Evolutionary conservation across 129 eudicot genomes (phyloP).

Genomic region (Calendula officinalis): DNA sequence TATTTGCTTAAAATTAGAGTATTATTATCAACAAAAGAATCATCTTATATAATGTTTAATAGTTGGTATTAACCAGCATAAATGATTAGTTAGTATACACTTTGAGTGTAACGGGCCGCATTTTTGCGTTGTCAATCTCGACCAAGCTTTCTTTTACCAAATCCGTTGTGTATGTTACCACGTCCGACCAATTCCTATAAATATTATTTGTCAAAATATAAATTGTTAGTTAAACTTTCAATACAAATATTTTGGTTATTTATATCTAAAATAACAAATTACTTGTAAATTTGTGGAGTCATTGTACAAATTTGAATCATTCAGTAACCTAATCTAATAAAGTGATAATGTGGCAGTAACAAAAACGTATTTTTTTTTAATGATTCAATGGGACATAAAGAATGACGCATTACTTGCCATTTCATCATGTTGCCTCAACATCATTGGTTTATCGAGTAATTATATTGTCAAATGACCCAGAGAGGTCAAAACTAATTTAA

Average conservation of each 20-base stretch:
- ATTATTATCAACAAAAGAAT: slow-evolving; percentile 10
- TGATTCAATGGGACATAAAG: too few relatives aligned
- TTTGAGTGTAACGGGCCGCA: slow-evolving; percentile 3
- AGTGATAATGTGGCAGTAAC: too few relatives aligned
- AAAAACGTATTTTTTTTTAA: too few relatives aligned
- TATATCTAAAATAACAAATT: too few relatives aligned
- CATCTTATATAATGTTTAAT: background rate
- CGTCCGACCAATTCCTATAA: slow-evolving; percentile 71
- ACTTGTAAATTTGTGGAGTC: too few relatives aligned
- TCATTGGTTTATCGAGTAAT: too few relatives aligned
- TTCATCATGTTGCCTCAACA: too few relatives aligned
- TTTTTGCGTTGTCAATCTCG: slow-evolving; percentile 41
- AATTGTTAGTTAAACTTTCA: background rate
- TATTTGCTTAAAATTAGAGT: background rate
- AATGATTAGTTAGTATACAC: slow-evolving; percentile 6
- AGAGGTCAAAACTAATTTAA: too few relatives aligned
- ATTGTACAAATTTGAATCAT: too few relatives aligned
- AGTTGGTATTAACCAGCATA: background rate
- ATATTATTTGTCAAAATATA: background rate
- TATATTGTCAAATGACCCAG: too few relatives aligned
- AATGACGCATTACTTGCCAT: too few relatives aligned
- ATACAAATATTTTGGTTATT: background rate
- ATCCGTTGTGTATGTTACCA: slow-evolving; percentile 47
- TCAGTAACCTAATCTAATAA: too few relatives aligned
- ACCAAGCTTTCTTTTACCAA: slow-evolving; percentile 57